These are phyloP conservation scores for Colletotrichum limetticola DNA, from an alignment of 2,329 filamentous ascomycete species.

Conservation along the genomic window DNA sequence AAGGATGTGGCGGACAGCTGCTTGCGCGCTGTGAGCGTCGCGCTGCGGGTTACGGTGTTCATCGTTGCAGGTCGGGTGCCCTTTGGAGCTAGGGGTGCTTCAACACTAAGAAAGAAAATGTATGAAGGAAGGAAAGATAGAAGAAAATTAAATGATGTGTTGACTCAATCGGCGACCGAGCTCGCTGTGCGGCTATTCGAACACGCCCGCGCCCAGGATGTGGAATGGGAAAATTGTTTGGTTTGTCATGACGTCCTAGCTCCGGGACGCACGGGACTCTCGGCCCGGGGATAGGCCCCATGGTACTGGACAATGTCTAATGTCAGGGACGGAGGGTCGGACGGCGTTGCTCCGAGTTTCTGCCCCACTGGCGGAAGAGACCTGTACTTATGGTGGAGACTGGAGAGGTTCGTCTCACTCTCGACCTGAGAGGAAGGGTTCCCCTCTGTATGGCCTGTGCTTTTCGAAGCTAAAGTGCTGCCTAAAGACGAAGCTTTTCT, in stretches of 20 bases:
- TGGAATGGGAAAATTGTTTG: slow-evolving; percentile 24
- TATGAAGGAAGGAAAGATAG: too few relatives aligned
- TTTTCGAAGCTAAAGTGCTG: slow-evolving; percentile 1
- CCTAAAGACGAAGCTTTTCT: background rate
- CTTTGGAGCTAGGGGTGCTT: background rate
- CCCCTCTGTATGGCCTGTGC: slow-evolving; percentile 4
- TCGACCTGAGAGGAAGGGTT: background rate
- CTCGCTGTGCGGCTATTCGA: background rate
- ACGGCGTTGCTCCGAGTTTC: background rate
- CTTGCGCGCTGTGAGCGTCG: slow-evolving; percentile 17
- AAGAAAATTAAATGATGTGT: too few relatives aligned
- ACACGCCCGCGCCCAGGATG: background rate
- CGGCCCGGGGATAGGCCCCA: background rate
- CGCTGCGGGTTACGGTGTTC: slow-evolving; percentile 18
- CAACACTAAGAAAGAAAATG: background rate
- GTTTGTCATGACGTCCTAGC: slow-evolving; percentile 29
- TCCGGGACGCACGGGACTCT: slow-evolving; percentile 22
- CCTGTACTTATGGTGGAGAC: background rate
- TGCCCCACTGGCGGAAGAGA: background rate
- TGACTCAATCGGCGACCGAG: slow-evolving; percentile 5
- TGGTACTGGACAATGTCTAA: background rate
- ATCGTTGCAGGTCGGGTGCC: background rate
- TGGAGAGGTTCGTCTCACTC: background rate
- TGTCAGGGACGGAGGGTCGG: background rate
- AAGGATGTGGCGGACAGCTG: slow-evolving; percentile 23